phyloP scores from a whole-genome alignment of 352 stramenopile genomes.

The Pythium rishiriense region DNA sequence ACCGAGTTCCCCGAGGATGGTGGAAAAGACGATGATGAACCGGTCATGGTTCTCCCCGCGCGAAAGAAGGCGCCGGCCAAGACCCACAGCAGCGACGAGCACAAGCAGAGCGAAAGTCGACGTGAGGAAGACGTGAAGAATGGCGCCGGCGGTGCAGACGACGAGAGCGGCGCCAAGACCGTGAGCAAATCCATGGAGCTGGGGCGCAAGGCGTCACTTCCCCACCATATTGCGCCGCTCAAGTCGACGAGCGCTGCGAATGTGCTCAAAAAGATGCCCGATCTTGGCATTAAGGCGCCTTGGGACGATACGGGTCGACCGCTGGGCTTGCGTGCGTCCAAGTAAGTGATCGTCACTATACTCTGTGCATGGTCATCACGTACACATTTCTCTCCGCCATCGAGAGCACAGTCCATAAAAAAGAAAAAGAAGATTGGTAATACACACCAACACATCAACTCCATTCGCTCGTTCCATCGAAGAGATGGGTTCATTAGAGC shows the following conservation, averaged over 20 bases:
- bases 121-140: slow-evolving; percentile 65
- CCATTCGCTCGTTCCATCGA: background rate
- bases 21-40: slow-evolving; percentile 36
- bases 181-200: slow-evolving; percentile 48
- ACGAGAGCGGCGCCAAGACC: slow-evolving; percentile 27
- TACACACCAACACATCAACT: background rate
- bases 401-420: background rate
- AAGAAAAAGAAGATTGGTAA: background rate
- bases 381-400: background rate
- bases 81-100: slow-evolving; percentile 33
- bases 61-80: slow-evolving; percentile 22
- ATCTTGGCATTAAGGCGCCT: slow-evolving; percentile 72
- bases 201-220: slow-evolving; percentile 65
- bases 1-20: slow-evolving; percentile 58
- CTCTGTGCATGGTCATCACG: background rate
- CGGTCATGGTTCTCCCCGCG: slow-evolving; percentile 35
- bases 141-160: background rate
- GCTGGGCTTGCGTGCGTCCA: slow-evolving; percentile 58
- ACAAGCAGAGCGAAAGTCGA: slow-evolving; percentile 54
- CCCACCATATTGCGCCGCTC: slow-evolving; percentile 77
- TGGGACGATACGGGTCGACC: slow-evolving; percentile 77
- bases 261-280: slow-evolving; percentile 64
- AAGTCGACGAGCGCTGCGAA: slow-evolving; percentile 52
- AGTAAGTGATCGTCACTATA: slow-evolving; percentile 29
- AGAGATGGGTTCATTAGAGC: slow-evolving; percentile 11